A percentile compares a stretch with the other conserved stretches of the same genome.
Conservation (phyloP, 345 rosid species). For the Arabidopsis suecica region DNA sequence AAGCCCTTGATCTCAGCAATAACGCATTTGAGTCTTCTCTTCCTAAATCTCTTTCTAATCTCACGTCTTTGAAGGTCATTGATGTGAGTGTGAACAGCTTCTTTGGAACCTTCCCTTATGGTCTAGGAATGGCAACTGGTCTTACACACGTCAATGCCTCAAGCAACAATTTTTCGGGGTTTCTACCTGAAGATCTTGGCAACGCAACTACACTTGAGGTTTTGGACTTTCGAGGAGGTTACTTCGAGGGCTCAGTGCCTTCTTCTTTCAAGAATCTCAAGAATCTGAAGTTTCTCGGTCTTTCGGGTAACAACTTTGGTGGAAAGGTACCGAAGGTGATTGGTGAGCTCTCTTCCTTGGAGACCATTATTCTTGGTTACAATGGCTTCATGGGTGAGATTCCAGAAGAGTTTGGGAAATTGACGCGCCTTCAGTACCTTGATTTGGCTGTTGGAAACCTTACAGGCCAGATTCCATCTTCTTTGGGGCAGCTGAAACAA, state of each 20-base stretch:
- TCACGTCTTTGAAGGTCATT: constrained; percentile 60
- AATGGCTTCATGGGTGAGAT: constrained; percentile 69
- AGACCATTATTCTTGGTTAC: constrained; percentile 75
- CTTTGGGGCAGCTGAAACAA: constrained; percentile 58
- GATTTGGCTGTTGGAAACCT: constrained; percentile 78
- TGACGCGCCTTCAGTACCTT: constrained; percentile 65
- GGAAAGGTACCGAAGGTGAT: constrained; percentile 66
- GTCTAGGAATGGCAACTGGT: constrained; percentile 71
- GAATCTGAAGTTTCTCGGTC: constrained; percentile 72
- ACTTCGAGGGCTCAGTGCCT: constrained; percentile 66
- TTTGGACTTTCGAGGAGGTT: constrained; percentile 84
- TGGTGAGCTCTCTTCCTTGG: constrained; percentile 64
- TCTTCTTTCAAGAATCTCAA: constrained; percentile 59
- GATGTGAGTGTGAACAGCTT: constrained; percentile 81
- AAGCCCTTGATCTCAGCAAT: constrained; percentile 57
- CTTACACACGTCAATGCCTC: constrained; percentile 79
- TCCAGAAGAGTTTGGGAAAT: constrained; percentile 73
- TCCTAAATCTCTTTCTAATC: constrained; percentile 61
- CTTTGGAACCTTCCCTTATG: constrained; percentile 71
- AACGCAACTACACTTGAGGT: constrained; percentile 66
- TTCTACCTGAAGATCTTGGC: constrained; percentile 84
- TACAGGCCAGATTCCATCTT: constrained; percentile 64
- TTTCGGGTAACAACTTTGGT: constrained; percentile 73
- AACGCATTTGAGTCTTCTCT: constrained; percentile 62
- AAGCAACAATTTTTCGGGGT: constrained; percentile 81